phyloP scores from a whole-genome alignment of 2,329 filamentous ascomycete genomes.

The Coniochaeta prunicola region DNA sequence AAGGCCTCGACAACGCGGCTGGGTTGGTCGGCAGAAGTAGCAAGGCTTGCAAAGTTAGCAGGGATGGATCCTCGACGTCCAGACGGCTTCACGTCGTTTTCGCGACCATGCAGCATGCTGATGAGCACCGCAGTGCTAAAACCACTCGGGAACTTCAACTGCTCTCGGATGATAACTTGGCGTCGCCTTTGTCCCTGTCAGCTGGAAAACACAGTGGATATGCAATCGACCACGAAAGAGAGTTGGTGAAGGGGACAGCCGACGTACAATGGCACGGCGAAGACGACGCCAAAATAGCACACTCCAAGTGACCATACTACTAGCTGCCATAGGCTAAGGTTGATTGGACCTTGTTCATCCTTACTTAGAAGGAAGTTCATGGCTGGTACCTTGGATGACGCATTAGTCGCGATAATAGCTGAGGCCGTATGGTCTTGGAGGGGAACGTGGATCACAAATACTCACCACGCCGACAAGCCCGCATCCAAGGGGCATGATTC shows the following conservation, averaged over 20 bases:
- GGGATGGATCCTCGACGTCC: conserved; percentile 22
- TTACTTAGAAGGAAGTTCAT: conserved; percentile 76
- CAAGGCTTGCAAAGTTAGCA: conserved; percentile 35
- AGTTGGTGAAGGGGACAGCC: background rate
- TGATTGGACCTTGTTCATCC: conserved; percentile 72
- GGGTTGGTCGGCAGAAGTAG: conserved; percentile 14
- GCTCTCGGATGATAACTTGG: conserved; percentile 89
- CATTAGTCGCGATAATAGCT: background rate
- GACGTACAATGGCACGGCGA: conserved; percentile 73
- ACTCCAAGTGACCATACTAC: conserved; percentile 88
- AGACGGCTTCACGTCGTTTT: conserved; percentile 18
- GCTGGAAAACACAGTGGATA: background rate
- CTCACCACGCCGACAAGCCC: conserved; percentile 82
- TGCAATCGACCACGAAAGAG: background rate
- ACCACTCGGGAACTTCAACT: conserved; percentile 88
- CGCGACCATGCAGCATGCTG: conserved; percentile 70
- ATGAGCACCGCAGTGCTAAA: conserved; percentile 95
- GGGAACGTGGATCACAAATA: conserved; percentile 6
- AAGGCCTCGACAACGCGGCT: conserved; percentile 14
- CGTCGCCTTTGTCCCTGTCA: conserved; percentile 45
- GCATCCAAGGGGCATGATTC: conserved; percentile 92
- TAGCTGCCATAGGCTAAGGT: conserved; percentile 66
- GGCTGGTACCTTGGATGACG: conserved; percentile 61
- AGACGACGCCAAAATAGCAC: conserved; percentile 94
- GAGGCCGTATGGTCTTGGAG: background rate